A percentile compares a stretch with the other conserved stretches of the same genome.
Evolutionary conservation across 352 stramenopile genomes (phyloP).

Genomic region (Porosira glacialis): DNA sequence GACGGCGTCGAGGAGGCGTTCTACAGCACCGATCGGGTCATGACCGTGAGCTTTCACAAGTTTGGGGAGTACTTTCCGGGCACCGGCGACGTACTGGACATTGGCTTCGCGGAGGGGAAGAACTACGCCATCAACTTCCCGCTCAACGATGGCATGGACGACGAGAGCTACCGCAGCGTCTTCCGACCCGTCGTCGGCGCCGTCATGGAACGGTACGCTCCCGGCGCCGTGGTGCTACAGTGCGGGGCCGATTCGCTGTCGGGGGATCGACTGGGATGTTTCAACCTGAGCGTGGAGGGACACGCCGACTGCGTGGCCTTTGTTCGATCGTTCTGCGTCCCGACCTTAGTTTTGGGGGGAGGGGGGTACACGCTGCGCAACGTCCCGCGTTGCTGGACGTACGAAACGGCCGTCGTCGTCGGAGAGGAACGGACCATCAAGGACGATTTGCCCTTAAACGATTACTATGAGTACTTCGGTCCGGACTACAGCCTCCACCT

Average conservation of each 20-base stretch:
- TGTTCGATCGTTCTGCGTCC: conserved; percentile 94
- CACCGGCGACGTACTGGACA: conserved; percentile 86
- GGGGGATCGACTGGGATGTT: conserved; percentile 95
- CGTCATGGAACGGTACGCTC: conserved; percentile 94
- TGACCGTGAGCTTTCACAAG: conserved; percentile 98
- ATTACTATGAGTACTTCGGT: conserved; percentile 99
- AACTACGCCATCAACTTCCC: conserved; percentile 99
- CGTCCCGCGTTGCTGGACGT: conserved; percentile 91
- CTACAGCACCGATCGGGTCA: conserved; percentile 98
- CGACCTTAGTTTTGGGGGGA: conserved; percentile 93
- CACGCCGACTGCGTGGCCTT: conserved; percentile 96
- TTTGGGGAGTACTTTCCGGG: conserved; percentile 99
- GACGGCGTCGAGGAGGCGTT: conserved; percentile 99
- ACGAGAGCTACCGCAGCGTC: conserved; percentile 87
- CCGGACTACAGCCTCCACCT: conserved; percentile 97
- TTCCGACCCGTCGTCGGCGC: conserved; percentile 92
- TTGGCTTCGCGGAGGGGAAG: conserved; percentile 87
- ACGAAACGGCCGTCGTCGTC: conserved; percentile 94
- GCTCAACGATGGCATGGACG: conserved; percentile 97
- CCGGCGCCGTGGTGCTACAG: conserved; percentile 95
- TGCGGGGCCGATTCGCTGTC: conserved; percentile 98
- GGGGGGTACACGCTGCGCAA: conserved; percentile 98
- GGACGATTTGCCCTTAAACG: conserved; percentile 98
- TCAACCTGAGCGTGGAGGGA: conserved; percentile 96
- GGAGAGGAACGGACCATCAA: conserved; percentile 86